Percentiles rank a stretch among this genome's conserved stretches.
phyloP scores from a whole-genome alignment of 106 monocot species.

The Dendrobium huoshanense region DNA sequence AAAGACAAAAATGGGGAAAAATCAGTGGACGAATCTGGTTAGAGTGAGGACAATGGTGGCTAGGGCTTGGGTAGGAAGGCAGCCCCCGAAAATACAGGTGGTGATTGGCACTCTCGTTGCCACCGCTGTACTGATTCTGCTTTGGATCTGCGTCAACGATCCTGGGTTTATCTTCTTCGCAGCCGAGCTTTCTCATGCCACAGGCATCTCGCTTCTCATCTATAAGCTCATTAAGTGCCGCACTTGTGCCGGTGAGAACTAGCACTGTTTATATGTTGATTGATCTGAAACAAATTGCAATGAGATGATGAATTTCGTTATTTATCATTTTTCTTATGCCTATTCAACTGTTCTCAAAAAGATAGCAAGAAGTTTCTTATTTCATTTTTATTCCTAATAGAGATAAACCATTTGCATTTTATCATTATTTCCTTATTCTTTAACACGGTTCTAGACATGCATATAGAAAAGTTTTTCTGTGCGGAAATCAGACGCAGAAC shows the following conservation, averaged over 20 bases:
- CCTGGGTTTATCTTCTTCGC: neutral
- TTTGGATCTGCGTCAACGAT: neutral
- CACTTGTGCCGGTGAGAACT: conserved; percentile 9
- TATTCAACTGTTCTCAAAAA: too few relatives aligned
- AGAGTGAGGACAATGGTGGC: neutral
- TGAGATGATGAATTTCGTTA: too few relatives aligned
- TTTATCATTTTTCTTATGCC: too few relatives aligned
- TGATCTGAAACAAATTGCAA: too few relatives aligned
- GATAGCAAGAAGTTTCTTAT: too few relatives aligned
- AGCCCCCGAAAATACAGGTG: neutral
- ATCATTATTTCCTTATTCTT: too few relatives aligned
- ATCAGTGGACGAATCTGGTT: neutral
- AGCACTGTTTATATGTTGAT: neutral
- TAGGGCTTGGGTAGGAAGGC: neutral
- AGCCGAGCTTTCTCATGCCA: neutral
- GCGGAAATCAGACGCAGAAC: too few relatives aligned
- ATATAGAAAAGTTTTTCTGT: too few relatives aligned
- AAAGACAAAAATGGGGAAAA: neutral
- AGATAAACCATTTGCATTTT: too few relatives aligned
- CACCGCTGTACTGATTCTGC: neutral
- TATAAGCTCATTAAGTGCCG: conserved; percentile 5
- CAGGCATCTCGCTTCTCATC: conserved; percentile 6
- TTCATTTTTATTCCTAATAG: too few relatives aligned
- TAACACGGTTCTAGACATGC: too few relatives aligned
- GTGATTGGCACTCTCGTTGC: neutral